Evolutionary conservation across 495 filamentous ascomycete genomes (phyloP).

Genomic region (Penicillium cosmopolitanum): DNA sequence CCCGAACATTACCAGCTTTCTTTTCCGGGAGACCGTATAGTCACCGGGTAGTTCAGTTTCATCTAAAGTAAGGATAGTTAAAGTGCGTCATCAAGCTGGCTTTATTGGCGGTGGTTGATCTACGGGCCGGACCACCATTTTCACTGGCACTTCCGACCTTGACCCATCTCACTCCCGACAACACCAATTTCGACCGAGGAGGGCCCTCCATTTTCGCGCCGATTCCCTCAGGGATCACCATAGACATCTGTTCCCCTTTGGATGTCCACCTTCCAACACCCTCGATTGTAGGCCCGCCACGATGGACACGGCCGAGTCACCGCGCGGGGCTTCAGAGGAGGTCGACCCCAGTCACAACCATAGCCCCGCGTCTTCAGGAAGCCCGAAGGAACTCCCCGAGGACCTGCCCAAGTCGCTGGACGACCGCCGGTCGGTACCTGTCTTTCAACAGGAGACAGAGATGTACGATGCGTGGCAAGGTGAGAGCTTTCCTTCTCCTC

Average conservation of each 20-base stretch:
- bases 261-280: conserved; percentile 25
- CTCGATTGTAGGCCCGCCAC: conserved; percentile 28
- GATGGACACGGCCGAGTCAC: conserved; percentile 45
- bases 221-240: conserved; percentile 9
- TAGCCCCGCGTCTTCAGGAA: conserved; percentile 27
- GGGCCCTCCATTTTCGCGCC: conserved; percentile 4
- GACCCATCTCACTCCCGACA: conserved; percentile 20
- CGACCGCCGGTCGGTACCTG: conserved; percentile 72
- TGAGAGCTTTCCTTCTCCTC: conserved; percentile 41
- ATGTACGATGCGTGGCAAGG: conserved; percentile 99
- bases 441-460: conserved; percentile 74
- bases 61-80: conserved; percentile 12
- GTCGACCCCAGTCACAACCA: conserved; percentile 29
- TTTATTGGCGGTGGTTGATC: conserved; percentile 30
- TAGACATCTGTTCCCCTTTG: conserved; percentile 12
- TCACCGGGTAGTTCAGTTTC: conserved; percentile 12
- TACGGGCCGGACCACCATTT: conserved; percentile 28
- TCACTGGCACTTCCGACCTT: conserved; percentile 10
- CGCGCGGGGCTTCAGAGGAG: conserved; percentile 43
- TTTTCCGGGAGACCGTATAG: not conserved
- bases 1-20: not conserved
- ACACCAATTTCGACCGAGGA: conserved; percentile 20
- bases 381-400: conserved; percentile 64
- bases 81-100: conserved; percentile 33
- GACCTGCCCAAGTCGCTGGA: conserved; percentile 92